Evolutionary conservation across 176 grass and related monocot genomes (phyloP).

Genomic region (Saccharum officinarum): DNA sequence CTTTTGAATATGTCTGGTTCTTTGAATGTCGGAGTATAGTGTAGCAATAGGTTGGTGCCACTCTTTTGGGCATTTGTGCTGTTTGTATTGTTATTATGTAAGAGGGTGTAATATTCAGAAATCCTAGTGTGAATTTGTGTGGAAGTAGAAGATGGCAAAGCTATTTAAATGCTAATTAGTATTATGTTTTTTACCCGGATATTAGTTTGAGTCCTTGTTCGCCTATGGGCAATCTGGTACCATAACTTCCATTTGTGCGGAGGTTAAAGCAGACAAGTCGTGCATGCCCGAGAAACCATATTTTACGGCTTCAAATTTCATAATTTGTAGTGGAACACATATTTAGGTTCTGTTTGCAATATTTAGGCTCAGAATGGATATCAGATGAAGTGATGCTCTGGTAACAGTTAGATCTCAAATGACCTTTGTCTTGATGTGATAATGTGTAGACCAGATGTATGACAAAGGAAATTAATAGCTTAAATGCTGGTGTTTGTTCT

Average conservation of each 20-base stretch:
- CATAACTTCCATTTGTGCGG: not conserved
- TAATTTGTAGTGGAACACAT: not conserved
- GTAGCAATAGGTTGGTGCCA: not conserved
- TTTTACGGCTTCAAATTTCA: not conserved
- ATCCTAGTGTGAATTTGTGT: not conserved
- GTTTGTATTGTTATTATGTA: constrained; percentile 8
- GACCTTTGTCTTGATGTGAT: too few species aligned
- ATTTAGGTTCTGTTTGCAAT: not conserved
- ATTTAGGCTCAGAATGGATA: not conserved
- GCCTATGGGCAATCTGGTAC: not conserved
- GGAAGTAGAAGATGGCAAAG: constrained; percentile 14
- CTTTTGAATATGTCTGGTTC: not conserved
- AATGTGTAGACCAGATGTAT: constrained; percentile 3
- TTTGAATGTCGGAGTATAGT: not conserved
- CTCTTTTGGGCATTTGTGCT: not conserved
- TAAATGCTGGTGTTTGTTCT: not conserved
- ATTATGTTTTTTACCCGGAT: not conserved
- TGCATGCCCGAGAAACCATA: not conserved
- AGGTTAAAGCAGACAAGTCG: not conserved
- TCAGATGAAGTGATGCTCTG: not conserved
- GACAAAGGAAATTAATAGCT: not conserved
- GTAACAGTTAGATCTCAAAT: not conserved
- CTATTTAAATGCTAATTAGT: not conserved
- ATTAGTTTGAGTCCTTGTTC: not conserved
- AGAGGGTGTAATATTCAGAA: not conserved